Conservation (phyloP, 2,329 filamentous ascomycete genomes). For the Neophaeococcomyces aloes region DNA sequence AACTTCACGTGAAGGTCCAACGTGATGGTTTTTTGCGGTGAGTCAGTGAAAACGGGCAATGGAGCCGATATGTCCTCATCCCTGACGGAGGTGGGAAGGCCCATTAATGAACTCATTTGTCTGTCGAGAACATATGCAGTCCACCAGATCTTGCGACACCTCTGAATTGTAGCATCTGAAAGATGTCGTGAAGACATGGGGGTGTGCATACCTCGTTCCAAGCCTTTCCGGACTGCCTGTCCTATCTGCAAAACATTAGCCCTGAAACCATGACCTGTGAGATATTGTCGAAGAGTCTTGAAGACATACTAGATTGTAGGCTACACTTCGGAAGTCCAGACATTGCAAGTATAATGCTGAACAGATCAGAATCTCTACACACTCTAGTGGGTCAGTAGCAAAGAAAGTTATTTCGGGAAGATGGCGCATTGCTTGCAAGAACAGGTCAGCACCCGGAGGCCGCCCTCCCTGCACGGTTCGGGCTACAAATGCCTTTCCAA, state of each 20-base stretch:
- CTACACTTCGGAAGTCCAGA: conserved; percentile 38
- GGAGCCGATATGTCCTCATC: conserved; percentile 43
- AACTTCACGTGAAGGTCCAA: conserved; percentile 39
- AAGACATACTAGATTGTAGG: conserved; percentile 31
- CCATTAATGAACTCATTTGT: conserved; percentile 46
- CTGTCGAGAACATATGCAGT: conserved; percentile 45
- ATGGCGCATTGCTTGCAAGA: conserved; percentile 36
- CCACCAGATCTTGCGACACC: conserved; percentile 45
- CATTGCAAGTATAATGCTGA: conserved; percentile 45
- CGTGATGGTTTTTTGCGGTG: conserved; percentile 30
- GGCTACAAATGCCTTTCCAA: conserved; percentile 45
- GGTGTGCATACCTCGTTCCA: conserved; percentile 44
- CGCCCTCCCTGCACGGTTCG: conserved; percentile 27
- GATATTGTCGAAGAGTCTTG: neutral
- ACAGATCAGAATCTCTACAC: conserved; percentile 43
- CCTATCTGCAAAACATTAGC: conserved; percentile 31
- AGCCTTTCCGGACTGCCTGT: conserved; percentile 41
- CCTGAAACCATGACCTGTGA: too few relatives aligned
- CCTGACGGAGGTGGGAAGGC: conserved; percentile 39
- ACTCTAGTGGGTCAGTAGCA: conserved; percentile 34
- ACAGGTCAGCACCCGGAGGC: conserved; percentile 40
- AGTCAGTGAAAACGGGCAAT: conserved; percentile 35
- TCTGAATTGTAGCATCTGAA: conserved; percentile 32
- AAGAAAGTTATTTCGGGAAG: conserved; percentile 35
- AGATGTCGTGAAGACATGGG: conserved; percentile 38